Conservation (phyloP, 177 flowering plant species). For the Telopea speciosissima region DNA sequence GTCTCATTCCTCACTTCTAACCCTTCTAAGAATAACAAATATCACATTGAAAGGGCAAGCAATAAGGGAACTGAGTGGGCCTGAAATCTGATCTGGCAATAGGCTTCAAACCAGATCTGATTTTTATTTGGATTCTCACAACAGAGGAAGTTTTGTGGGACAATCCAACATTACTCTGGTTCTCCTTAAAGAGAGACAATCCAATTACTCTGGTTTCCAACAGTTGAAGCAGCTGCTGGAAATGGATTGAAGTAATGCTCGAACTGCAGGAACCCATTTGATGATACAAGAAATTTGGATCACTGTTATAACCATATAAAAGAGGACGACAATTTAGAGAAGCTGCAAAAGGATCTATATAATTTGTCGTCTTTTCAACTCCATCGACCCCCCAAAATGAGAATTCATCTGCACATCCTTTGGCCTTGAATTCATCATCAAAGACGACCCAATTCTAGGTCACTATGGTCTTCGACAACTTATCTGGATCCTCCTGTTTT, state of each 20-base stretch:
- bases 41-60: too few relatives aligned
- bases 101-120: too few relatives aligned
- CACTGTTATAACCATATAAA: conserved; percentile 12
- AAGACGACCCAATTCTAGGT: conserved; percentile 67
- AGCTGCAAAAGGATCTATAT: conserved; percentile 17
- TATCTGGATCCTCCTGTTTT: conserved; percentile 11
- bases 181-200: too few relatives aligned
- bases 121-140: too few relatives aligned
- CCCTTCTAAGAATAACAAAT: too few relatives aligned
- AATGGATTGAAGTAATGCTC: neutral
- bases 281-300: conserved; percentile 28
- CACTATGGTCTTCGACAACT: conserved; percentile 32
- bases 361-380: neutral
- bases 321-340: conserved; percentile 11
- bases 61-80: too few relatives aligned
- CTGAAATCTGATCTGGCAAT: too few relatives aligned
- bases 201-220: too few relatives aligned
- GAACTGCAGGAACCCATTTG: conserved; percentile 24
- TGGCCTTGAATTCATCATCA: conserved; percentile 39
- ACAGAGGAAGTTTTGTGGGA: too few relatives aligned
- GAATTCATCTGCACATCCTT: neutral
- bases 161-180: too few relatives aligned
- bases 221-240: too few relatives aligned
- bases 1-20: too few relatives aligned
- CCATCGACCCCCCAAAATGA: neutral